Evolutionary conservation across 2,329 filamentous ascomycete species (phyloP).

Genomic region (Aspergillus costaricaensis): DNA sequence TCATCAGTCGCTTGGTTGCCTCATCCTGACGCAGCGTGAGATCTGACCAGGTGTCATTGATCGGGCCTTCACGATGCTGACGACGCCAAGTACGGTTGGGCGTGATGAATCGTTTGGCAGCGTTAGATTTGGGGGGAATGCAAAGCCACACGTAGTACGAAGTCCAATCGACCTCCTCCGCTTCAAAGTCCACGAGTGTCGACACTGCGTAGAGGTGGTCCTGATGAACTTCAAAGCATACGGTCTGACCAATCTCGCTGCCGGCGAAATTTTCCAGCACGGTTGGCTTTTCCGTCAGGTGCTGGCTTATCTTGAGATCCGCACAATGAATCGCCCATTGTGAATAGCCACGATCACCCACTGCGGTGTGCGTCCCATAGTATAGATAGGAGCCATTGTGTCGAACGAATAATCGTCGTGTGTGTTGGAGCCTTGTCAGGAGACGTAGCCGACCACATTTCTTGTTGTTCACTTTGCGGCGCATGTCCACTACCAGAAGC

Average conservation of each 20-base stretch:
- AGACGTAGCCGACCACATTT: conserved; percentile 45
- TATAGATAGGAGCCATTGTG: conserved; percentile 64
- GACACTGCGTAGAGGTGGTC: conserved; percentile 70
- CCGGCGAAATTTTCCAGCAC: conserved; percentile 63
- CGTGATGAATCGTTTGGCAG: conserved; percentile 43
- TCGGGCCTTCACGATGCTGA: conserved; percentile 67
- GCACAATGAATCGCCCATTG: conserved; percentile 65
- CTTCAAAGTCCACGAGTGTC: conserved; percentile 63
- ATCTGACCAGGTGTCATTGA: conserved; percentile 73
- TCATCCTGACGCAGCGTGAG: conserved; percentile 65
- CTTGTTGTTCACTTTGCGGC: conserved; percentile 15
- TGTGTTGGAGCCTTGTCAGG: conserved; percentile 46
- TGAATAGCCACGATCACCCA: conserved; percentile 56
- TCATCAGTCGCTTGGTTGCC: conserved; percentile 57
- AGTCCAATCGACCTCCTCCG: conserved; percentile 66
- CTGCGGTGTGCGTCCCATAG: conserved; percentile 64
- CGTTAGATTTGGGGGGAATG: conserved; percentile 54
- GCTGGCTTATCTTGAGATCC: conserved; percentile 46
- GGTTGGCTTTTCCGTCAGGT: conserved; percentile 48
- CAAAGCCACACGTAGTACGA: conserved; percentile 70
- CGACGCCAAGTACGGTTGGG: conserved; percentile 64
- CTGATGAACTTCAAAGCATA: conserved; percentile 72
- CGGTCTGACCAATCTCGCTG: conserved; percentile 64
- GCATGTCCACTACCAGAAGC: conserved; percentile 56
- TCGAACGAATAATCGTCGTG: conserved; percentile 65